phyloP scores from a whole-genome alignment of 805 yeast species.

The Candida xyloterini region DNA sequence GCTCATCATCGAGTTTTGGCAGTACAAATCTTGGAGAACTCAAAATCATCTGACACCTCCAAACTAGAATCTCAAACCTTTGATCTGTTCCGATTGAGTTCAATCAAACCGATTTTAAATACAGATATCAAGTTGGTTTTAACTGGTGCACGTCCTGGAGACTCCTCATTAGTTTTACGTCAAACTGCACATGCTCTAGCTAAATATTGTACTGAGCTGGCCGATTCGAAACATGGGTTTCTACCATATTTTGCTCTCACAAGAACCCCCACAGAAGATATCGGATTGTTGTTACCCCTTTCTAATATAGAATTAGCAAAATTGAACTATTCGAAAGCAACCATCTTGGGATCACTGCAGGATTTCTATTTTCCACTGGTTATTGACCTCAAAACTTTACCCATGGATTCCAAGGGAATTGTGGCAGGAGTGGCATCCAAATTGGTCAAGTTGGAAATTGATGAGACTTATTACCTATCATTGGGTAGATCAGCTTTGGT shows the following conservation, averaged over 20 bases:
- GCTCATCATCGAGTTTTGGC: constrained; percentile 42
- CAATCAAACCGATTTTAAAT: constrained; percentile 45
- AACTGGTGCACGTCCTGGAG: constrained; percentile 58
- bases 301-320: constrained; percentile 34
- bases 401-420: constrained; percentile 61
- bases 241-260: constrained; percentile 52
- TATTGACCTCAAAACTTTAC: constrained; percentile 51
- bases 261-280: constrained; percentile 48
- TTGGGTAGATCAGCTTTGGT: constrained; percentile 60
- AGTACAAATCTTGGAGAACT: constrained; percentile 38
- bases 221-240: constrained; percentile 18
- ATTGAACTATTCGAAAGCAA: constrained; percentile 39
- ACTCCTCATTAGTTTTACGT: constrained; percentile 39
- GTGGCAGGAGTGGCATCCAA: constrained; percentile 62
- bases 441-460: constrained; percentile 34
- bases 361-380: constrained; percentile 57
- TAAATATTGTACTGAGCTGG: constrained; percentile 17
- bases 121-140: constrained; percentile 41
- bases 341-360: constrained; percentile 53
- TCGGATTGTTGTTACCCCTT: constrained; percentile 46
- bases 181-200: constrained; percentile 40
- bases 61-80: constrained; percentile 37
- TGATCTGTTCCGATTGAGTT: constrained; percentile 33
- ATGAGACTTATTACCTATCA: constrained; percentile 57
- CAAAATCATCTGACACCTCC: constrained; percentile 1